A percentile compares a stretch with the other conserved stretches of the same genome.
phyloP scores from a whole-genome alignment of 495 filamentous ascomycete species.

The Thozetella sp. region DNA sequence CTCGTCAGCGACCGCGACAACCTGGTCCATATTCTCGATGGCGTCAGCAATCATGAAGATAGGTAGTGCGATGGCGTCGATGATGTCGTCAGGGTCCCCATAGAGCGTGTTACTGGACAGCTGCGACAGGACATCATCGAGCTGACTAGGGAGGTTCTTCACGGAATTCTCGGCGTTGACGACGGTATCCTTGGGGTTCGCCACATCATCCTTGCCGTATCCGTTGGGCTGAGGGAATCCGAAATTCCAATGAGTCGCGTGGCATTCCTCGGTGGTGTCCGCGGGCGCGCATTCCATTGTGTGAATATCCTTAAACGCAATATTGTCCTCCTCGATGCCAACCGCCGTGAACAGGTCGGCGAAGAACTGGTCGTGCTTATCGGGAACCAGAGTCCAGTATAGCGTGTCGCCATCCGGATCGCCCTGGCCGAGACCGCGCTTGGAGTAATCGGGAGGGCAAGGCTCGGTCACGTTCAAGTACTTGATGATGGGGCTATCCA shows the following conservation, averaged over 20 bases:
- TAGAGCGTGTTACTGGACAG: neutral
- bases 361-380: neutral
- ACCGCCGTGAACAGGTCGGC: neutral
- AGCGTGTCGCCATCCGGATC: neutral
- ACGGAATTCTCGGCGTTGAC: neutral
- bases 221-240: neutral
- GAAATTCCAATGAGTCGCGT: neutral
- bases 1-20: conserved; percentile 13
- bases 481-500: neutral
- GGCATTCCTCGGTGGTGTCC: neutral
- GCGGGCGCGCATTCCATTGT: neutral
- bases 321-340: neutral
- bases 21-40: conserved; percentile 9
- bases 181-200: neutral
- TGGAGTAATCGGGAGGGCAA: neutral
- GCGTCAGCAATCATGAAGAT: conserved; percentile 18
- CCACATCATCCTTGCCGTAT: neutral
- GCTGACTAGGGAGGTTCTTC: neutral
- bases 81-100: conserved; percentile 1
- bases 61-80: conserved; percentile 14
- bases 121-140: neutral
- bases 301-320: neutral
- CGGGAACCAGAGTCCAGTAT: neutral
- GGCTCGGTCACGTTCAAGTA: neutral
- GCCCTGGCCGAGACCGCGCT: neutral